Conservation (phyloP, 805 yeast species). For the Lipomyces mesembrius region DNA sequence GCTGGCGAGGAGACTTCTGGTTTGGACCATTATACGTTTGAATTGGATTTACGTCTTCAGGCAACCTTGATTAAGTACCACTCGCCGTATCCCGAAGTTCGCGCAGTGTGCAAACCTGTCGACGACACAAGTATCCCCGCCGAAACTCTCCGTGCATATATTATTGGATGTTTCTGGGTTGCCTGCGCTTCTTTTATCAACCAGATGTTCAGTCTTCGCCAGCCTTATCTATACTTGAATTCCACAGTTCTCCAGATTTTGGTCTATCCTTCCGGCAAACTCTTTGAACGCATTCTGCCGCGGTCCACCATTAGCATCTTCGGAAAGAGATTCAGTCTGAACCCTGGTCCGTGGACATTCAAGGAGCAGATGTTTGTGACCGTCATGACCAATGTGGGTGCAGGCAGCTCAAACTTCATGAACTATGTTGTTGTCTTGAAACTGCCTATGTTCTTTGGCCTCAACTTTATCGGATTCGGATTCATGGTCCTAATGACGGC, state of each 20-base stretch:
- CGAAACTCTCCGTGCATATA: constrained; percentile 60
- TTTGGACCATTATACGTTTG: constrained; percentile 15
- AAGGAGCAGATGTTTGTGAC: constrained; percentile 71
- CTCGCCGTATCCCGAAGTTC: constrained; percentile 53
- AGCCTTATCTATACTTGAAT: constrained; percentile 57
- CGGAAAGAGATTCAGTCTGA: constrained; percentile 52
- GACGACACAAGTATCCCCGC: constrained; percentile 53
- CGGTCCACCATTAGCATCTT: constrained; percentile 47
- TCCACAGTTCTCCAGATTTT: constrained; percentile 62
- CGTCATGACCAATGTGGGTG: constrained; percentile 40
- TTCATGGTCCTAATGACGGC: constrained; percentile 59
- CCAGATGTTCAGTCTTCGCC: constrained; percentile 60
- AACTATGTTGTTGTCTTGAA: constrained; percentile 12
- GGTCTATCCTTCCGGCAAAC: constrained; percentile 62
- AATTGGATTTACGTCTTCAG: constrained; percentile 19
- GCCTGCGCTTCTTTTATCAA: constrained; percentile 61
- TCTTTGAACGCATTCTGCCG: constrained; percentile 52
- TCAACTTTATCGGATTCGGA: constrained; percentile 49
- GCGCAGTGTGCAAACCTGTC: constrained; percentile 55
- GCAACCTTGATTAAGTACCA: constrained; percentile 19
- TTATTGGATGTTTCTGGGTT: constrained; percentile 56
- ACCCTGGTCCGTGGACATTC: constrained; percentile 65
- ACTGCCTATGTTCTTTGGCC: constrained; percentile 44
- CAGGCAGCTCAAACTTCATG: constrained; percentile 7
- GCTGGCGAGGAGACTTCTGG: constrained; percentile 41